Base-by-base conservation (phyloP, 805 yeast species). In the Candida hungchunana region DNA sequence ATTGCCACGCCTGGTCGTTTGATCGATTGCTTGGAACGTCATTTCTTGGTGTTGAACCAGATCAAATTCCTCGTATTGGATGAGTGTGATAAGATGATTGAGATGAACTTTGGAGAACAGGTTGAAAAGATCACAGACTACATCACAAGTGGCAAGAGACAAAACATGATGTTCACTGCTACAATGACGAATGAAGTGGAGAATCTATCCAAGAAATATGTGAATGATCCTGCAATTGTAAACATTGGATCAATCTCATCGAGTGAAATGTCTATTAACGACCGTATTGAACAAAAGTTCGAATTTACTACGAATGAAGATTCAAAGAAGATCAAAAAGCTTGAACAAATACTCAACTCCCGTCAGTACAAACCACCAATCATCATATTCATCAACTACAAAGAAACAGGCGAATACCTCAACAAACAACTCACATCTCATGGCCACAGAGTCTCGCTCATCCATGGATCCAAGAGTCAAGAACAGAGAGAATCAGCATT, bases 21-120 rank as follows among this genome's bases (percentile, higher is more conserved):
- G 30, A 70, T 87, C 10, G 98, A 90, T 51, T 77, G 88, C 41
- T 44, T 89, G 13, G 87, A 82, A 37, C 66, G 82, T 34, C 75
- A 77, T n/a, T 63, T 82, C 15, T 41, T 88, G 3, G 71, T 71
- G 1, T 60, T 89, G 22, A 64, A 63, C 26, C 75, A 75, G 40
- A 75, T 95, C 43, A 70, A 70, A 42, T 82, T 77, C 42, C 60
- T 90, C 16, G 80, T 85, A 2, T 69, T 89, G 65, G 98, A 90
- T 63, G 98, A 90, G 60, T 96, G 96, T 2, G 98, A 90, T 59
- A 69, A 89, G 47, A 90, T 90, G 97, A 79, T 90, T 28, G 96
- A 88, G 56, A 72, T 90, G 75, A 97, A 97, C 4, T 90, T 90
- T 56, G 96, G 87, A 55, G 82, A 75, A 22, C 87, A 87, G 51